Conservation (phyloP, 768 basidiomycete species). For the Amanita fuliginea region DNA sequence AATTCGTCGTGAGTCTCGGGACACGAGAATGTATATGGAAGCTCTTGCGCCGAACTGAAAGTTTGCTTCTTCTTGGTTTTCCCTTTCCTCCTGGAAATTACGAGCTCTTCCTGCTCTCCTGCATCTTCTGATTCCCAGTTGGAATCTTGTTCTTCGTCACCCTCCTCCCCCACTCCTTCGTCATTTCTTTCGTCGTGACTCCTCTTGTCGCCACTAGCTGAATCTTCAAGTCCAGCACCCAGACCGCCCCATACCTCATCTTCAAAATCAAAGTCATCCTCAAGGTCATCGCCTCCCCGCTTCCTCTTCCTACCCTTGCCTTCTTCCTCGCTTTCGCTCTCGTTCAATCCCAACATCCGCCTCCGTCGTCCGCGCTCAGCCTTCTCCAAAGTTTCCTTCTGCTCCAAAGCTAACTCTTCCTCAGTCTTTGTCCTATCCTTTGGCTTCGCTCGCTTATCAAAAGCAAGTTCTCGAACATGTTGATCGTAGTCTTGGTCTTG, state of each 20-base stretch:
- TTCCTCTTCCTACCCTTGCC: slow-evolving; percentile 36
- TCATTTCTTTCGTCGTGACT: slow-evolving; percentile 23
- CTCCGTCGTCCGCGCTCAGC: slow-evolving; percentile 68
- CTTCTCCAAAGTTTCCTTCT: slow-evolving; percentile 76
- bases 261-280: slow-evolving; percentile 67
- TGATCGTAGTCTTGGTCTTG: slow-evolving; percentile 77
- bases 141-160: slow-evolving; percentile 29
- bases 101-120: slow-evolving; percentile 35
- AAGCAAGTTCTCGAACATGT: slow-evolving; percentile 84
- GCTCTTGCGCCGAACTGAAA: slow-evolving; percentile 32
- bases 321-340: slow-evolving; percentile 55
- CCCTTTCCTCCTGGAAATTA: slow-evolving; percentile 17
- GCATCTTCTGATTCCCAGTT: slow-evolving; percentile 21
- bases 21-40: slow-evolving; percentile 91
- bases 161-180: slow-evolving; percentile 24
- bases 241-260: slow-evolving; percentile 29
- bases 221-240: slow-evolving; percentile 30
- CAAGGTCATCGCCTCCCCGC: slow-evolving; percentile 76
- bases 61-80: slow-evolving; percentile 21
- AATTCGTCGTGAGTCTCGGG: slow-evolving; percentile 84
- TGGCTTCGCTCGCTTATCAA: slow-evolving; percentile 87
- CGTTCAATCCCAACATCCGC: slow-evolving; percentile 80
- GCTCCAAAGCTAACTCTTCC: slow-evolving; percentile 84
- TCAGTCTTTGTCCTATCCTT: slow-evolving; percentile 96
- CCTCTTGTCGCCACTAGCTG: slow-evolving; percentile 21